Conservation (phyloP, 1,139 yeast genomes). For the Pneumocystis murina region DNA sequence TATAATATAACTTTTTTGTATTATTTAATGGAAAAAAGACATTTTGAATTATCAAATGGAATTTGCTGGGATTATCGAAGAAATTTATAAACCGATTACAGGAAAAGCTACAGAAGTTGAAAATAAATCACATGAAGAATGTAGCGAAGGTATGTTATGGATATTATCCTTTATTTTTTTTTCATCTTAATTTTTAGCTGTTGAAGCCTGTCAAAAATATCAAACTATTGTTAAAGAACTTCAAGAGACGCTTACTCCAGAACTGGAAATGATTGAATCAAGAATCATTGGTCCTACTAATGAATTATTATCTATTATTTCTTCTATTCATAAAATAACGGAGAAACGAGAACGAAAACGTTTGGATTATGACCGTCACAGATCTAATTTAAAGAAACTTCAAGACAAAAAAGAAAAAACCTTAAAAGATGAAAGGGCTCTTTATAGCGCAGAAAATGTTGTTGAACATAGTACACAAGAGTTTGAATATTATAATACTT, state of each 20-base stretch:
- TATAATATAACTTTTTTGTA: neutral
- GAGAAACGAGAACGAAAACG: slow-evolving; percentile 91
- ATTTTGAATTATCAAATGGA: slow-evolving; percentile 89
- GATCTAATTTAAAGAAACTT: slow-evolving; percentile 49
- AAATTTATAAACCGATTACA: slow-evolving; percentile 86
- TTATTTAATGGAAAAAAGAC: slow-evolving; percentile 6
- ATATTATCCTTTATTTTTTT: neutral
- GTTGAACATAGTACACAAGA: slow-evolving; percentile 87
- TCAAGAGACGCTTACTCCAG: slow-evolving; percentile 78
- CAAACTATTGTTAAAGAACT: slow-evolving; percentile 73
- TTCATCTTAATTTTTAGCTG: neutral
- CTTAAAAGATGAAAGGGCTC: slow-evolving; percentile 76
- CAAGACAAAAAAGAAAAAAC: slow-evolving; percentile 73
- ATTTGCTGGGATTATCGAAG: slow-evolving; percentile 85
- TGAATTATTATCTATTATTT: slow-evolving; percentile 69
- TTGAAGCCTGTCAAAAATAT: slow-evolving; percentile 84
- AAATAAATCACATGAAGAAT: slow-evolving; percentile 73
- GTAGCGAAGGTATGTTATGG: slow-evolving; percentile 60
- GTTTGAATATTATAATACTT: slow-evolving; percentile 85
- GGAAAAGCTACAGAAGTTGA: slow-evolving; percentile 86
- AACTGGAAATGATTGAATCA: slow-evolving; percentile 78
- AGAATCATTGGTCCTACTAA: slow-evolving; percentile 86
- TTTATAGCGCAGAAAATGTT: slow-evolving; percentile 80
- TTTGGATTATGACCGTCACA: slow-evolving; percentile 80
- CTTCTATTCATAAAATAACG: slow-evolving; percentile 78